Percentiles rank a stretch among this genome's conserved stretches.
phyloP scores from a whole-genome alignment of 352 stramenopile species.

The Globisporangium yorkense region DNA sequence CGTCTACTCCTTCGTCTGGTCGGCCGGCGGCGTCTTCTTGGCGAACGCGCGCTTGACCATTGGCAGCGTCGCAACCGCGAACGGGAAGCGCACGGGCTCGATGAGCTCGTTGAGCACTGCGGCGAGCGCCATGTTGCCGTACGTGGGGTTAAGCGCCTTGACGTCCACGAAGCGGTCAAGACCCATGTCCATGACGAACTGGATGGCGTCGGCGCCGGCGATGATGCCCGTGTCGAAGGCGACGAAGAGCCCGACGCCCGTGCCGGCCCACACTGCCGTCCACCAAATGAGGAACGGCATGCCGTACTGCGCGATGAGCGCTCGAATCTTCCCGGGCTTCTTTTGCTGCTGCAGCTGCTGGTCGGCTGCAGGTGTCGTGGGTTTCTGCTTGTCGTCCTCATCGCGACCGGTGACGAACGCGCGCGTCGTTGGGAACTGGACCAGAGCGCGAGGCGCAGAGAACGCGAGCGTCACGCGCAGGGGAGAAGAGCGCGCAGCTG shows the following conservation, averaged over 20 bases:
- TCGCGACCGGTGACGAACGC: neutral
- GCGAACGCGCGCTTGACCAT: conserved; percentile 68
- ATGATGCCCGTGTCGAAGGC: conserved; percentile 67
- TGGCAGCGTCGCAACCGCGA: conserved; percentile 76
- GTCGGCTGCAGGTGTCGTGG: neutral
- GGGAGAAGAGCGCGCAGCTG: too few relatives aligned
- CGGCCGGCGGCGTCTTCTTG: conserved; percentile 20
- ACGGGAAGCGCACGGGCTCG: conserved; percentile 79
- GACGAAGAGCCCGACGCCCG: conserved; percentile 66
- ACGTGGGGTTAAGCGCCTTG: conserved; percentile 65
- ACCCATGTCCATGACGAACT: conserved; percentile 78
- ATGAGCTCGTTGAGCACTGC: conserved; percentile 83
- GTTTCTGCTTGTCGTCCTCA: neutral
- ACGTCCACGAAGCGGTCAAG: conserved; percentile 80
- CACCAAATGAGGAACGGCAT: conserved; percentile 83
- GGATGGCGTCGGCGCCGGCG: conserved; percentile 66
- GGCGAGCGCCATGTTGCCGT: conserved; percentile 83
- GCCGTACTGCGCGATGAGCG: conserved; percentile 78
- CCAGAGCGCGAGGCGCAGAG: neutral
- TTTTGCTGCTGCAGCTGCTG: conserved; percentile 21
- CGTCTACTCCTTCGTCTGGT: too few relatives aligned
- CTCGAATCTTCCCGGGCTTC: conserved; percentile 73
- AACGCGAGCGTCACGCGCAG: too few relatives aligned
- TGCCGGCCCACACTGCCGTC: conserved; percentile 70
- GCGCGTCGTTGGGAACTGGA: neutral